phyloP scores from a whole-genome alignment of 1,284 basidiomycete species.

The Rhodotorula sp. region DNA sequence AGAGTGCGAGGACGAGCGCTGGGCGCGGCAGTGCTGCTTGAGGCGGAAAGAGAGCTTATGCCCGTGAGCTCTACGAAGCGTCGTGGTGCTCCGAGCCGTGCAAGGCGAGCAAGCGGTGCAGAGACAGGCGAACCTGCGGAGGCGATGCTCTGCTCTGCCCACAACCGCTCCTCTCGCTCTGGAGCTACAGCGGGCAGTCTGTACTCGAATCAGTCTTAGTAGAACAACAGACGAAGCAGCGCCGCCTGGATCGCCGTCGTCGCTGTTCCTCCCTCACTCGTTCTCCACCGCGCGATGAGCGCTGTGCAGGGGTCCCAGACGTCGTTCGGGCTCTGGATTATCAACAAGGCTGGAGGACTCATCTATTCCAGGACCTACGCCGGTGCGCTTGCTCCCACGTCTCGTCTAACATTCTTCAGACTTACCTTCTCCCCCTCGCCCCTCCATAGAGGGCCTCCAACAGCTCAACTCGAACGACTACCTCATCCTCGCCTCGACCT shows the following conservation, averaged over 20 bases:
- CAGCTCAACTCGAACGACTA: conserved; percentile 93
- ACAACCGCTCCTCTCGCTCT: background rate
- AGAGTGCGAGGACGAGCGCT: background rate
- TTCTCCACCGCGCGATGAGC: background rate
- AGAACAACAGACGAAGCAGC: background rate
- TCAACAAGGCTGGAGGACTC: conserved; percentile 97
- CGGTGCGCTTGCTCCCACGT: conserved; percentile 58
- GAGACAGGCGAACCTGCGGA: too few relatives aligned
- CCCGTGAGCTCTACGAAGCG: too few relatives aligned
- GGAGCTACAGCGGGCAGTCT: too few relatives aligned
- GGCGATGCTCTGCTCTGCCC: background rate
- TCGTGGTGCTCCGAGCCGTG: background rate
- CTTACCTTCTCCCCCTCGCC: conserved; percentile 3
- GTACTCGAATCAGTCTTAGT: too few relatives aligned
- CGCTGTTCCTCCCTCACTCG: background rate
- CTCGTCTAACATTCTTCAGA: conserved; percentile 14
- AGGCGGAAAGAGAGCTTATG: too few relatives aligned
- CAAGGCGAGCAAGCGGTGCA: too few relatives aligned
- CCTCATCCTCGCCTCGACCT: conserved; percentile 91
- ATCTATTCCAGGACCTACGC: conserved; percentile 91
- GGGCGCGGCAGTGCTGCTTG: too few relatives aligned
- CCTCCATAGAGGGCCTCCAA: conserved; percentile 73
- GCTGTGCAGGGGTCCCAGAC: conserved; percentile 57
- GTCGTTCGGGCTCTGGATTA: conserved; percentile 85
- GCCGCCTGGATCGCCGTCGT: background rate